These are phyloP conservation scores for Aspergillus nomiae DNA, from an alignment of 2,329 filamentous ascomycete genomes.

Conservation along the genomic window DNA sequence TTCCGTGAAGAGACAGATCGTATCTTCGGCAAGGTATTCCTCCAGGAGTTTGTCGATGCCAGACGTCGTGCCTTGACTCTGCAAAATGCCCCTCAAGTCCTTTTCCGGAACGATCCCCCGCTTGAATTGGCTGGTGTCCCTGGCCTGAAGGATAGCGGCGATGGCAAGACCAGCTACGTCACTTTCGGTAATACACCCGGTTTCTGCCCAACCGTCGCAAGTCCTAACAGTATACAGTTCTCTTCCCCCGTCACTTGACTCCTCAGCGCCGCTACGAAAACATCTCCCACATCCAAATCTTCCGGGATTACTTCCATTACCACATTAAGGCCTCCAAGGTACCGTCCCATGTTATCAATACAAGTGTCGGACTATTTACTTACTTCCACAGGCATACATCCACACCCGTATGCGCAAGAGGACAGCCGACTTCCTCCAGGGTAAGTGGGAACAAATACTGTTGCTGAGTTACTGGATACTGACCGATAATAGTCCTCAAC, in stretches of 20 bases:
- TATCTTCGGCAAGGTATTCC: conserved; percentile 96
- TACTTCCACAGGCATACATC: conserved; percentile 73
- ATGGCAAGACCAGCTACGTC: conserved; percentile 91
- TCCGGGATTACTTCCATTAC: conserved; percentile 99
- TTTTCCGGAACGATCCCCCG: conserved; percentile 93
- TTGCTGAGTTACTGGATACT: conserved; percentile 26
- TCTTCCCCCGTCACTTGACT: conserved; percentile 94
- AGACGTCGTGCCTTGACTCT: conserved; percentile 76
- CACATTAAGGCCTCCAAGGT: conserved; percentile 99
- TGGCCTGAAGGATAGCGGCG: conserved; percentile 74
- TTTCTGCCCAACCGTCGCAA: neutral
- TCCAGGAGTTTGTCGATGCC: conserved; percentile 98
- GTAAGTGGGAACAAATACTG: conserved; percentile 51
- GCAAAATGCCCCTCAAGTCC: conserved; percentile 95
- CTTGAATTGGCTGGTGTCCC: conserved; percentile 85
- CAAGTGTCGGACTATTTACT: conserved; percentile 8
- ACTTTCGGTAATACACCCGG: conserved; percentile 74
- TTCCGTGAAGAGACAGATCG: conserved; percentile 98
- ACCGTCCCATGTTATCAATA: conserved; percentile 10
- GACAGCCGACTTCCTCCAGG: conserved; percentile 97
- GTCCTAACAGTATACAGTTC: conserved; percentile 57
- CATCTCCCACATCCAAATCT: conserved; percentile 99
- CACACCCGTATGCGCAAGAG: conserved; percentile 97
- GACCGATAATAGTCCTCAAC: conserved; percentile 72
- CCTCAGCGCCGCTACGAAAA: conserved; percentile 88